phyloP scores from a whole-genome alignment of 2,329 filamentous ascomycete species.

The Botryotinia globosa region DNA sequence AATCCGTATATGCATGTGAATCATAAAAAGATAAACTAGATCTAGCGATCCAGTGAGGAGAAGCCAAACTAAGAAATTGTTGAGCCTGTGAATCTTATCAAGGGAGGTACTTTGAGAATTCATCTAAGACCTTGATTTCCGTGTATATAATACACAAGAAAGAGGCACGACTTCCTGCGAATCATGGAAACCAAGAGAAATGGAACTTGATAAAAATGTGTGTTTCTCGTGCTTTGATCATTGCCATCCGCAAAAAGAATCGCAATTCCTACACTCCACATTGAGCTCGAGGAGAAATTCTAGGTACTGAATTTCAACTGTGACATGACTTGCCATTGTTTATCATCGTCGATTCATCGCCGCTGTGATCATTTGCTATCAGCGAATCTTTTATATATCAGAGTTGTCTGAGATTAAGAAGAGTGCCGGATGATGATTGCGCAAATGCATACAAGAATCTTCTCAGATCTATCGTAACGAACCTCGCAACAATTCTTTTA shows the following conservation, averaged over 20 bases:
- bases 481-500: neutral
- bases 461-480: neutral
- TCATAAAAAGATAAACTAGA: neutral
- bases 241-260: neutral
- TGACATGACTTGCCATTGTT: too few relatives aligned
- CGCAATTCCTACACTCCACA: neutral
- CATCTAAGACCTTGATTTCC: neutral
- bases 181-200: too few relatives aligned
- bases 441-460: neutral
- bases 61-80: neutral
- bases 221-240: neutral
- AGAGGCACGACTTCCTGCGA: too few relatives aligned
- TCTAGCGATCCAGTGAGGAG: neutral
- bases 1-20: neutral
- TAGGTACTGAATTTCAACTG: neutral
- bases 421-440: rapidly evolving
- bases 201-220: neutral
- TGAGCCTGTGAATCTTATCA: neutral
- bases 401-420: neutral
- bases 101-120: too few relatives aligned
- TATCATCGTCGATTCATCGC: too few relatives aligned
- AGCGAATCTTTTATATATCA: neutral
- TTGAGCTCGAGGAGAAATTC: neutral
- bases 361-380: neutral
- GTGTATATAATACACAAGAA: neutral